Percentiles rank a stretch among this genome's conserved stretches.
phyloP scores from a whole-genome alignment of 2,329 filamentous ascomycete genomes.

The Hypoxylon sp. region DNA sequence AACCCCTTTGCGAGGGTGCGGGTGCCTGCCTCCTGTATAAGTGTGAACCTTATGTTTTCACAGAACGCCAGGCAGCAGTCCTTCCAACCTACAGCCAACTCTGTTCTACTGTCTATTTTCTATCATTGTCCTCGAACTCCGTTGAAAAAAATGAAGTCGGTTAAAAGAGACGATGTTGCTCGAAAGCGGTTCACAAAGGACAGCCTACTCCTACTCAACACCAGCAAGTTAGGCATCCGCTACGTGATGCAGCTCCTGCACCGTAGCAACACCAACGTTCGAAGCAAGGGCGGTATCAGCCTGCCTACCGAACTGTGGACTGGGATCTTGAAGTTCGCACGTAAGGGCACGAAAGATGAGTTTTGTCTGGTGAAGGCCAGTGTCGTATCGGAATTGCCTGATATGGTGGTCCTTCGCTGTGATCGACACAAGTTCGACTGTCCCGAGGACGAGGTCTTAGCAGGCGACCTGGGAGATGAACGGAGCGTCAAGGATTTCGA shows the following conservation, averaged over 20 bases:
- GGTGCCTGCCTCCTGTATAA: background rate
- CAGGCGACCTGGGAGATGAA: background rate
- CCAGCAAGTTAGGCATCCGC: background rate
- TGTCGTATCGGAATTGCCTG: constrained; percentile 1
- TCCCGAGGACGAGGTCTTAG: background rate
- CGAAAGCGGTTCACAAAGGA: background rate
- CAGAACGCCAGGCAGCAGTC: background rate
- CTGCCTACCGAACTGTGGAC: constrained; percentile 24
- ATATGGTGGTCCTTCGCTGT: constrained; percentile 20
- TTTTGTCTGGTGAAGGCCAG: constrained; percentile 21
- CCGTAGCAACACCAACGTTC: constrained; percentile 5
- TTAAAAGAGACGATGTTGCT: constrained; percentile 21
- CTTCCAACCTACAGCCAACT: background rate
- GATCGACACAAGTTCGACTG: constrained; percentile 12
- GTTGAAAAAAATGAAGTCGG: constrained; percentile 14
- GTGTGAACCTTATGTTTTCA: background rate
- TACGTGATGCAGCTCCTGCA: constrained; percentile 21
- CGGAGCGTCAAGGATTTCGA: constrained; percentile 1
- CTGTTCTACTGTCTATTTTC: background rate
- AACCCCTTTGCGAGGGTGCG: background rate
- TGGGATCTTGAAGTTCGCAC: constrained; percentile 18
- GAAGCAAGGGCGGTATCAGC: constrained; percentile 22
- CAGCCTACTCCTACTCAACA: constrained; percentile 21
- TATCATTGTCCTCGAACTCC: background rate
- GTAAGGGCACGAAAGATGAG: background rate